phyloP scores from a whole-genome alignment of 1,284 basidiomycete species.

The Irpex sp. region DNA sequence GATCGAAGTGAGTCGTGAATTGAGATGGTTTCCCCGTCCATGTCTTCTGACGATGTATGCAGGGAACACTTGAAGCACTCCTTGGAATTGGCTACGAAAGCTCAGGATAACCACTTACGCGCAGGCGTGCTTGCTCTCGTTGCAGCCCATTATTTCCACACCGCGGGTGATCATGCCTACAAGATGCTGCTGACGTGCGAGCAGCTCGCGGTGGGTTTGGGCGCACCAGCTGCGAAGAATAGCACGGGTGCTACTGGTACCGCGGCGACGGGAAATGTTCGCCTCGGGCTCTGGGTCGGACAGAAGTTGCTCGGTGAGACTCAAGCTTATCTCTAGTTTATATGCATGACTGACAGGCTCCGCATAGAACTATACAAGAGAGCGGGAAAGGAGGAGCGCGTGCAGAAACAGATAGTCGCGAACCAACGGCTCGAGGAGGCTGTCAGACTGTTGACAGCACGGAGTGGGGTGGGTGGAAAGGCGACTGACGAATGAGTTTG shows the following conservation, averaged over 20 bases:
- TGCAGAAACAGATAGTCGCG: conserved; percentile 22
- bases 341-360: neutral
- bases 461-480: conserved; percentile 1
- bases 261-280: conserved; percentile 50
- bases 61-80: conserved; percentile 63
- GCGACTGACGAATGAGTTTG: neutral
- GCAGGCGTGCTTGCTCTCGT: conserved; percentile 64
- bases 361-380: conserved; percentile 50
- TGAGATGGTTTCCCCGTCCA: neutral
- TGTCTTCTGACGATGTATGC: neutral
- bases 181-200: conserved; percentile 62
- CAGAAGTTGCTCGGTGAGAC: conserved; percentile 61
- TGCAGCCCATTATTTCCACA: conserved; percentile 66
- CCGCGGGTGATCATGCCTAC: conserved; percentile 61
- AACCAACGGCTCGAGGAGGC: conserved; percentile 25
- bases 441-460: conserved; percentile 20
- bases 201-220: conserved; percentile 66
- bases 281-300: conserved; percentile 67
- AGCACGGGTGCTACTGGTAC: conserved; percentile 18
- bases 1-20: conserved; percentile 47
- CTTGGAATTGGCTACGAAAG: conserved; percentile 48
- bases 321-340: conserved; percentile 6
- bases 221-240: conserved; percentile 39
- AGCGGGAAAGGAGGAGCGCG: conserved; percentile 39
- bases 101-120: conserved; percentile 69